A percentile compares a stretch with the other conserved stretches of the same genome.
phyloP scores from a whole-genome alignment of 169 alveolate species.

The Fabrea salina region DNA sequence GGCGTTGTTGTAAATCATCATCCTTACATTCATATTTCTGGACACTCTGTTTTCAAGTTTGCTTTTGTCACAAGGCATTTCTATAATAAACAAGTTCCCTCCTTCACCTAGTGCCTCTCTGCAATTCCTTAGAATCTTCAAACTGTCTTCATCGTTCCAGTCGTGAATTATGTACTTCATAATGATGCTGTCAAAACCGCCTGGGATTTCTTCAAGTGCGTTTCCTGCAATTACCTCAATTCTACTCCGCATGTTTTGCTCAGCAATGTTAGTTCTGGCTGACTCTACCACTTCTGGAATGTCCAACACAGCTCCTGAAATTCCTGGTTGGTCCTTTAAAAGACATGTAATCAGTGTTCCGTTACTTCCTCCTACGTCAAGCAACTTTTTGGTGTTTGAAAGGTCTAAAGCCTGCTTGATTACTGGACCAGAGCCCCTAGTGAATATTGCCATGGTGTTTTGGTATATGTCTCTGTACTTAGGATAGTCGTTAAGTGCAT shows the following conservation, averaged over 20 bases:
- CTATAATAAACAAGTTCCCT: neutral
- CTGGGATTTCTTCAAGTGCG: neutral
- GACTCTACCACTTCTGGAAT: too few relatives aligned
- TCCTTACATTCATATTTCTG: neutral
- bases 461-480: neutral
- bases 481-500: neutral
- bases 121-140: neutral
- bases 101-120: neutral
- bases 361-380: neutral
- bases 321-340: too few relatives aligned
- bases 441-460: neutral
- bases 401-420: neutral
- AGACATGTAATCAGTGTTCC: too few relatives aligned
- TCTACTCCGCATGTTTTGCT: too few relatives aligned
- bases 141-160: conserved; percentile 1
- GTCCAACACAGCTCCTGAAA: too few relatives aligned
- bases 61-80: neutral
- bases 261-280: too few relatives aligned
- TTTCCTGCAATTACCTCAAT: neutral
- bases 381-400: neutral
- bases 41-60: neutral
- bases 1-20: neutral
- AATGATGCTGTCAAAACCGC: neutral
- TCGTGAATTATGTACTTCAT: neutral
- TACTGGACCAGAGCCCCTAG: neutral